Evolutionary conservation across 1,284 basidiomycete genomes (phyloP).

Genomic region (Malassezia restricta): DNA sequence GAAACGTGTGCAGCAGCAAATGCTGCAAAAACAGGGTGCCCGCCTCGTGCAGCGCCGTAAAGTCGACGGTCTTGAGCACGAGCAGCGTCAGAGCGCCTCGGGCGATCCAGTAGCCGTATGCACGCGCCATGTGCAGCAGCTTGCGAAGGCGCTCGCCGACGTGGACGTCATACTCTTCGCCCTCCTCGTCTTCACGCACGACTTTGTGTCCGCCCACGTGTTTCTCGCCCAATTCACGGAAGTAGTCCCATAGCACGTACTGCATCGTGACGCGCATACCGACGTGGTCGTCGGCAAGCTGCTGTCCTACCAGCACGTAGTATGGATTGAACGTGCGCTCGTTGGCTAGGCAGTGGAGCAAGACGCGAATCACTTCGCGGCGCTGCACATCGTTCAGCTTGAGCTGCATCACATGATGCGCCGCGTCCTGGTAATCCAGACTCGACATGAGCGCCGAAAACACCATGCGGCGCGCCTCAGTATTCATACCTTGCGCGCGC

Average conservation of each 20-base stretch:
- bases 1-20: constrained; percentile 25
- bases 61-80: constrained; percentile 52
- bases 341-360: constrained; percentile 77
- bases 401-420: constrained; percentile 68
- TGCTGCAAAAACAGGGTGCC: constrained; percentile 26
- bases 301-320: constrained; percentile 65
- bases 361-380: constrained; percentile 80
- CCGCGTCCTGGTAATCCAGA: constrained; percentile 86
- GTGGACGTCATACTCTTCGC: constrained; percentile 32
- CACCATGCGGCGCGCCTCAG: constrained; percentile 76
- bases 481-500: constrained; percentile 93
- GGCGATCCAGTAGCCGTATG: constrained; percentile 73
- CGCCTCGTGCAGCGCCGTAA: constrained; percentile 19
- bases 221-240: constrained; percentile 76
- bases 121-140: constrained; percentile 60
- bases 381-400: constrained; percentile 80
- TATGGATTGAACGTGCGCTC: constrained; percentile 90
- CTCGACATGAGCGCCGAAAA: constrained; percentile 73
- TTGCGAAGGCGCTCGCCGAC: constrained; percentile 42
- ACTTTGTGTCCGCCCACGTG: constrained; percentile 70
- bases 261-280: constrained; percentile 83
- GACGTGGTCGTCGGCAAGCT: constrained; percentile 45
- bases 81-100: constrained; percentile 60
- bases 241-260: constrained; percentile 92
- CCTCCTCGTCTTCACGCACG: constrained; percentile 51